Evolutionary conservation across 768 basidiomycete species (phyloP).

Genomic region (Kwoniella mangroviensis): DNA sequence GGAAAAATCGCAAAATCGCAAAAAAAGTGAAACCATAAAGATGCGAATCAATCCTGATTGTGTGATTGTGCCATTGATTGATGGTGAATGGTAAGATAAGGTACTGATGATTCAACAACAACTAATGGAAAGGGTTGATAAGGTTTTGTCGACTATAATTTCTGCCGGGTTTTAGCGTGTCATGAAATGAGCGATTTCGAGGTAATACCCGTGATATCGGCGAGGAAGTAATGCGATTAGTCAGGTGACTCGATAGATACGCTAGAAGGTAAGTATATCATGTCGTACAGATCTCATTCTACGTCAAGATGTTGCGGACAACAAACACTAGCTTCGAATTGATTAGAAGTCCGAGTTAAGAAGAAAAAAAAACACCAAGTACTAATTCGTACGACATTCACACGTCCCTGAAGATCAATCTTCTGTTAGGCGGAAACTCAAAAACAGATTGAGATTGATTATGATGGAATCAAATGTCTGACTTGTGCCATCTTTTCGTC

Average conservation of each 20-base stretch:
- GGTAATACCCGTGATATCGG: too few species aligned
- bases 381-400: not conserved
- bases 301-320: not conserved
- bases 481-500: not conserved
- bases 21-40: too few species aligned
- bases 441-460: not conserved
- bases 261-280: too few species aligned
- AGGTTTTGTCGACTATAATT: not conserved
- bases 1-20: not conserved
- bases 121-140: not conserved
- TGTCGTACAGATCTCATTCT: not conserved
- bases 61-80: not conserved
- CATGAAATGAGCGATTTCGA: too few species aligned
- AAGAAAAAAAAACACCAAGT: not conserved
- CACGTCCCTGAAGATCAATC: not conserved
- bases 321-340: not conserved
- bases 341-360: too few species aligned
- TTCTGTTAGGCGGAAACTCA: not conserved
- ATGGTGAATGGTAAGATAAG: not conserved
- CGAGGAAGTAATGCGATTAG: too few species aligned
- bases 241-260: too few species aligned
- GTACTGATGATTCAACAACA: not conserved
- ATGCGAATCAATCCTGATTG: not conserved
- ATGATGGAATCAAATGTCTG: not conserved
- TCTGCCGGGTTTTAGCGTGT: too few species aligned